Base-by-base conservation (phyloP, 106 monocot genomes). In the Dendrobium chrysotoxum region DNA sequence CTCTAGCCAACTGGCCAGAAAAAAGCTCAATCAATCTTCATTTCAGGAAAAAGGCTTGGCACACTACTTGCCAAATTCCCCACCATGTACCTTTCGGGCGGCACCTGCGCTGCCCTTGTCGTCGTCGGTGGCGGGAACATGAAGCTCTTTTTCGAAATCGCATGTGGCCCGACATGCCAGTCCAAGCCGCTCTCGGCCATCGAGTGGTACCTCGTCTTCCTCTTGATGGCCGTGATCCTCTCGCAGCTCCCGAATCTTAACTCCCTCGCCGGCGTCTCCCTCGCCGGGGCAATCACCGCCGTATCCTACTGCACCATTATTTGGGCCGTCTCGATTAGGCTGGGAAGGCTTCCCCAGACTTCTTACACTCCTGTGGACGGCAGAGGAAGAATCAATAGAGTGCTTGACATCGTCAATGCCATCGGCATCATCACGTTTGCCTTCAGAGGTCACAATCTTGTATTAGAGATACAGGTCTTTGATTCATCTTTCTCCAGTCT, bases 171-270 rank as follows among this genome's bases (percentile, higher is more conserved):
- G 4, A 66, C 57, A 0, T 92, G 93, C 77, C 13, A 7, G 6
- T 80, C 92, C 15, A 68, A 77, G 46, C 87, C 93, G 0, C 88
- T 92, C 15, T 89, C 96, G 1, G 15, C 86, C 15, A 72, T 91
- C 1, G 96, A 97, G 77, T 97, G 96, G 96, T 97, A 94, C 89
- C 72, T 97, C 39, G 92, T 97, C 28, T 97, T 97, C 77, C 77
- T 84, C 4, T 97, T 90, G 76, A 74, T 90, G 0, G 96, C 96
- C 0, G 78, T 72, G 28, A 77, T 92, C 64, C 82, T 97, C 11
- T 72, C 96, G 2, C 96, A 97, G 75, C 90, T 97, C 64, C 96
- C 96, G 3, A 94, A 97, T 79, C 94, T 97, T 80, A 97, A 97
- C 81, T 94, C 96, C 66, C 89, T 97, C 17, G 96, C 94, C 26